phyloP scores from a whole-genome alignment of 2,329 filamentous ascomycete genomes.

The Fusarium stilboides region DNA sequence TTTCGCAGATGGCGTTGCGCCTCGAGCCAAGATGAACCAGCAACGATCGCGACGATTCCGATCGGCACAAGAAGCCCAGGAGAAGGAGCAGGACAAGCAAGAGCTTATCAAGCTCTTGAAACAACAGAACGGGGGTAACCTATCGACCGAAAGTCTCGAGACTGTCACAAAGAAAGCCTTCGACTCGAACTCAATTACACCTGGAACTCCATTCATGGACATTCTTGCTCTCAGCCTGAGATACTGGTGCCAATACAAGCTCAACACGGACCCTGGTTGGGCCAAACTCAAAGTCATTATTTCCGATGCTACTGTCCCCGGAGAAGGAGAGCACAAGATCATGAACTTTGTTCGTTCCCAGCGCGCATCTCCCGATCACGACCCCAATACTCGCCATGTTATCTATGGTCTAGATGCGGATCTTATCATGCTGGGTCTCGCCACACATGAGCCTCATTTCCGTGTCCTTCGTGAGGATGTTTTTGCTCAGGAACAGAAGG shows the following conservation, averaged over 20 bases:
- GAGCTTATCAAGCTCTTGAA: conserved; percentile 89
- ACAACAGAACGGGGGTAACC: conserved; percentile 78
- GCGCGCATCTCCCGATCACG: conserved; percentile 88
- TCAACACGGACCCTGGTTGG: conserved; percentile 97
- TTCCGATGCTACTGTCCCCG: conserved; percentile 96
- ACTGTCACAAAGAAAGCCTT: conserved; percentile 88
- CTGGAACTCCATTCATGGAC: conserved; percentile 99
- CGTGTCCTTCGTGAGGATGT: conserved; percentile 97
- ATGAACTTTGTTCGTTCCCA: conserved; percentile 99
- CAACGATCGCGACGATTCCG: conserved; percentile 96
- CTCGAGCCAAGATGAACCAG: conserved; percentile 99
- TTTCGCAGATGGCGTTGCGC: conserved; percentile 87
- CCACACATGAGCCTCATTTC: conserved; percentile 97
- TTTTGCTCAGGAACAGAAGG: conserved; percentile 89
- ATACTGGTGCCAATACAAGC: conserved; percentile 98
- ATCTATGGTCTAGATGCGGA: conserved; percentile 98
- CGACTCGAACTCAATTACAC: conserved; percentile 89
- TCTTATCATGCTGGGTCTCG: conserved; percentile 97
- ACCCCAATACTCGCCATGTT: conserved; percentile 97
- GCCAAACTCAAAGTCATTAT: conserved; percentile 97
- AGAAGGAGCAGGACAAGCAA: conserved; percentile 92
- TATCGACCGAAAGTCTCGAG: conserved; percentile 73
- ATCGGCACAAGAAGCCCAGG: conserved; percentile 91
- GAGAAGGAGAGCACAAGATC: conserved; percentile 99
- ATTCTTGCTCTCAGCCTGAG: conserved; percentile 90